phyloP scores from a whole-genome alignment of 1,139 yeast species.

The Sugiyamaella paludigena region DNA sequence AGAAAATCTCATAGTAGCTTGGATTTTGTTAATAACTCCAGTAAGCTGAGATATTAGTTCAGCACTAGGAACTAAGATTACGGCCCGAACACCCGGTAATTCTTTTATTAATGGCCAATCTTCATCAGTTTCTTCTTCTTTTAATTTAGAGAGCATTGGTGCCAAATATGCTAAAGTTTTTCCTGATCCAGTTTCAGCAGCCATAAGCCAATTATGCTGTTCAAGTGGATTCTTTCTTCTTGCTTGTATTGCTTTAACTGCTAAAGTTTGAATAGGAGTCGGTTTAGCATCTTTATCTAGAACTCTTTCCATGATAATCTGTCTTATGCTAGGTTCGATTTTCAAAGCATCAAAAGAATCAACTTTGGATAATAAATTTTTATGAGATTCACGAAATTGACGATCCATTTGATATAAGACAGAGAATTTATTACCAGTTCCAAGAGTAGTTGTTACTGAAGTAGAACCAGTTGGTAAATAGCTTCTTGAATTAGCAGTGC shows the following conservation, averaged over 20 bases:
- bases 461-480: slow-evolving; percentile 16
- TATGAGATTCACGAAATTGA: slow-evolving; percentile 35
- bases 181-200: slow-evolving; percentile 97
- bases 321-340: slow-evolving; percentile 65
- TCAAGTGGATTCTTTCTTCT: slow-evolving; percentile 37
- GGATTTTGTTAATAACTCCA: slow-evolving; percentile 42
- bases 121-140: slow-evolving; percentile 40
- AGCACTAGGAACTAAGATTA: slow-evolving; percentile 81
- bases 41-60: slow-evolving; percentile 84
- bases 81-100: slow-evolving; percentile 51
- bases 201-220: slow-evolving; percentile 68
- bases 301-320: slow-evolving; percentile 47
- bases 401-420: slow-evolving; percentile 35
- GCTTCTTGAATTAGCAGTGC: neutral
- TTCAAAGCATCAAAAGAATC: slow-evolving; percentile 61
- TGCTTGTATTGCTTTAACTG: slow-evolving; percentile 49
- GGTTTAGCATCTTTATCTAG: slow-evolving; percentile 41
- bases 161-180: slow-evolving; percentile 90
- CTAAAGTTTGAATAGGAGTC: slow-evolving; percentile 61
- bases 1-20: neutral
- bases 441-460: slow-evolving; percentile 15
- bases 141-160: slow-evolving; percentile 67
- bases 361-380: slow-evolving; percentile 49
- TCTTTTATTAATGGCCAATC: slow-evolving; percentile 29
- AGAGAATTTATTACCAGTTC: slow-evolving; percentile 31